Evolutionary conservation across 345 rosid species (phyloP).

Genomic region (Sisymbrium altissimum): DNA sequence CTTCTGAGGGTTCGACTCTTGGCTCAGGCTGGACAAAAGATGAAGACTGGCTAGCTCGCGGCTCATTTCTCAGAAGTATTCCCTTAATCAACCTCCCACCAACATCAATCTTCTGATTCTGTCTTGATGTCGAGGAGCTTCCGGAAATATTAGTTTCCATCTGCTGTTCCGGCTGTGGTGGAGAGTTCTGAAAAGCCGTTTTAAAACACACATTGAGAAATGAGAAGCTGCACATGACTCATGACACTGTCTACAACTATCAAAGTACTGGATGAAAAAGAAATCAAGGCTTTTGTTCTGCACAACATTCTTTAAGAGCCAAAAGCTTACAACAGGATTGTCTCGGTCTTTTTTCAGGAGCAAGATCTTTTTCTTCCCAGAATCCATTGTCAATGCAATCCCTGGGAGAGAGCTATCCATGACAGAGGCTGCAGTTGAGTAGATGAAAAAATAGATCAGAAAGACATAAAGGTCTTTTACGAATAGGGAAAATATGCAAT

Average conservation of each 20-base stretch:
- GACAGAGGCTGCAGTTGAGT: slow-evolving; percentile 33
- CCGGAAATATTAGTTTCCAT: slow-evolving; percentile 30
- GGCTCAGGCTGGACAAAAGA: slow-evolving; percentile 37
- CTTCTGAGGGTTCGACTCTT: slow-evolving; percentile 36
- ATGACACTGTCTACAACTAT: neutral
- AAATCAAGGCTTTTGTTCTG: neutral
- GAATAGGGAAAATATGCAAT: neutral
- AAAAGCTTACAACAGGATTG: slow-evolving; percentile 46
- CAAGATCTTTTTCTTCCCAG: slow-evolving; percentile 57
- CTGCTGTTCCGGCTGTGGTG: slow-evolving; percentile 32
- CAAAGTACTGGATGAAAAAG: neutral
- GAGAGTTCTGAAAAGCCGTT: slow-evolving; percentile 36
- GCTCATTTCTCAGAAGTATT: slow-evolving; percentile 46
- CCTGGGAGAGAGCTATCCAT: slow-evolving; percentile 46
- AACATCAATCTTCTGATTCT: slow-evolving; percentile 41
- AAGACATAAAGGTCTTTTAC: neutral
- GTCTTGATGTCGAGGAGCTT: slow-evolving; percentile 38
- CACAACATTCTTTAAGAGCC: slow-evolving; percentile 4
- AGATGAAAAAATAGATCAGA: neutral
- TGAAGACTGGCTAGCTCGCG: slow-evolving; percentile 31
- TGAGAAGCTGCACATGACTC: slow-evolving; percentile 5
- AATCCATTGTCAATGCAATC: slow-evolving; percentile 44
- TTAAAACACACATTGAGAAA: neutral
- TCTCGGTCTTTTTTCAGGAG: slow-evolving; percentile 49
- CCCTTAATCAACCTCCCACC: slow-evolving; percentile 51